phyloP scores from a whole-genome alignment of 78 protist genomes.

The Planoprotostelium fungivorum region DNA sequence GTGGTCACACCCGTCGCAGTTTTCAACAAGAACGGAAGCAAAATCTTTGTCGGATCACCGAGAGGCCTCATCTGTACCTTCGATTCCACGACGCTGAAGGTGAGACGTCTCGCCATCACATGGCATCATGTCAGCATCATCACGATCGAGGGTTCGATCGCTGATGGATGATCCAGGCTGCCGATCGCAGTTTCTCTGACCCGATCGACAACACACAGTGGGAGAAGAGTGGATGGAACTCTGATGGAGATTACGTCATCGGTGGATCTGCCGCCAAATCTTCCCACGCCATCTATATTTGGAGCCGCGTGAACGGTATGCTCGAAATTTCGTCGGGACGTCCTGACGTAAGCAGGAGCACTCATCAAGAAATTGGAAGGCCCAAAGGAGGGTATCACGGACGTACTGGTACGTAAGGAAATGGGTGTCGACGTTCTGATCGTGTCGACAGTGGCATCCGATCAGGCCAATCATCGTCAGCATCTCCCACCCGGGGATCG shows the following conservation, averaged over 20 bases:
- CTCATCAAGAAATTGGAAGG: constrained; percentile 65
- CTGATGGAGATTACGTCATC: constrained; percentile 38
- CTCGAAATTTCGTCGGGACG: too few relatives aligned
- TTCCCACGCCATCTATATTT: constrained; percentile 34
- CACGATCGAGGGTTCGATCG: too few relatives aligned
- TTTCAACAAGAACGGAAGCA: background rate
- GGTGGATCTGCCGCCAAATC: constrained; percentile 45
- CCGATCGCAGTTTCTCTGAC: constrained; percentile 6
- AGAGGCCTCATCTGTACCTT: background rate
- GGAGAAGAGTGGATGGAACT: constrained; percentile 45
- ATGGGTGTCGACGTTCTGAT: too few relatives aligned
- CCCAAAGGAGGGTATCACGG: constrained; percentile 67
- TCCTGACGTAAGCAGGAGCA: too few relatives aligned
- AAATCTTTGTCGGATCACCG: background rate
- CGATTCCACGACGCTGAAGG: background rate
- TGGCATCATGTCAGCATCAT: too few relatives aligned
- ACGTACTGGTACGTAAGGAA: constrained; percentile 9
- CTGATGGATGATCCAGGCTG: background rate
- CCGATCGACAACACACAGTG: constrained; percentile 58
- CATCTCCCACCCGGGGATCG: constrained; percentile 17
- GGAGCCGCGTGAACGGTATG: constrained; percentile 36
- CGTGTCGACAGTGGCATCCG: constrained; percentile 55
- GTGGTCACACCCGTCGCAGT: background rate
- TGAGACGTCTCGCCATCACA: too few relatives aligned
- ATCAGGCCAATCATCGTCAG: constrained; percentile 40